Evolutionary conservation across 257 asterid species (phyloP), one percentile per base, ranked within the genome.

Genomic region (Nicotiana tabacum): DNA sequence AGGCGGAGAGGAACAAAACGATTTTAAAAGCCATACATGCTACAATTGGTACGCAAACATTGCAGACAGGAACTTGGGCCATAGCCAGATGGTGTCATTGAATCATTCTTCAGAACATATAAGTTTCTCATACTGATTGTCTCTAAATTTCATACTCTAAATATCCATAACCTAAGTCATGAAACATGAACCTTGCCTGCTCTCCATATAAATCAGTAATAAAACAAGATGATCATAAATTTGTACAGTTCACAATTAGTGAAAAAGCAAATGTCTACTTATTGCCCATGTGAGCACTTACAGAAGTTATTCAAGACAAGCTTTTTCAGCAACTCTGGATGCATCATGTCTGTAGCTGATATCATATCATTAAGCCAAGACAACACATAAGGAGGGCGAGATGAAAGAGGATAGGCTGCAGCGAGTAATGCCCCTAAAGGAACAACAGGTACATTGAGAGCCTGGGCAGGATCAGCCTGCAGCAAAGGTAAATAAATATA

Each of bases 381-480:
- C 74, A 94, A 88, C 83, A 90, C 94, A 85, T 89, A 96, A 84
- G 98, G 98, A 5, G 98, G 98, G 43, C 92, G 90, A 37, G 99
- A 96, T 46, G 97, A 84, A 82, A 96, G 95, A 86, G 98, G 98
- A 89, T 94, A 93, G 72, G 98, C 95, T 78, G 98, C 98, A 81
- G 98, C 86, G 5, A 94, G 88, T 77, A 96, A 89, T 85, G 98
- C 95, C 80, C 99, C 99, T 88, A 96, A 80, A 80, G 98, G 99
- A 87, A 96, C 90, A 79, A 90, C 97, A n/a, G 99, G 98, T 81
- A 96, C 98, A 84, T 91, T 96, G 48, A 96, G 94, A 83, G 93
- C 94, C 87, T 96, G 97, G 30, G 98, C 98, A 83, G 98, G 97
- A 91, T 96, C 98, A 89, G 98, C 97, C 98, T 96, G 92, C 85